Base-by-base conservation (phyloP, 345 rosid genomes). In the Pugionium cornutum region DNA sequence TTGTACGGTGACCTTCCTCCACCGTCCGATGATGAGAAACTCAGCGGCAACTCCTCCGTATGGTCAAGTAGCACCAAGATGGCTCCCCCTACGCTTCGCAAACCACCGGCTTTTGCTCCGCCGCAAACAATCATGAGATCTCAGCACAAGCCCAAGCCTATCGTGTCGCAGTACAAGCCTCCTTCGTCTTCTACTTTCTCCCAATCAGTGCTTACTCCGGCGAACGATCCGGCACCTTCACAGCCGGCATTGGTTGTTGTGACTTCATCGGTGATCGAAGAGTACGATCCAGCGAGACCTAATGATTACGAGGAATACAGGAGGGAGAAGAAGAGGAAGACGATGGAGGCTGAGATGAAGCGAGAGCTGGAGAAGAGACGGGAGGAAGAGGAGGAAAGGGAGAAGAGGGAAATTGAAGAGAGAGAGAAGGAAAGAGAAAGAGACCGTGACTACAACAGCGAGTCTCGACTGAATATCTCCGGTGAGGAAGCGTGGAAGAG, bases 401-500 rank as follows among this genome's bases (percentile, higher is more conserved):
- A 89, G 70, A 73, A 57, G 71, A 68, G 74, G 11, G 83, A 76
- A 61, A 79, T 71, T 66, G 81, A 76, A 59, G 85, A 77, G 49
- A 70, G 79, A 66, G 89, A 84, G 18, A 81, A 65, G 63, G 80
- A 76, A 2, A 75, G 75, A 4, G 81, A 79, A 9, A 71, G 59
- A 49, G 89, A 76, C 45, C 29, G 52, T 1, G 64, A 59, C 7
- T 9, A 57, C 53, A 54, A 48, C 35, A 64, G 39, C 0, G 74
- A 76, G 58, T 57, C 78, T 7, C 67, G 81, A 37, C 44, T 84
- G 32, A 89, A 82, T 75, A 87, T 91, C 49, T 87, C 96, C 0
- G 99, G 99, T 0, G 99, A 95, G 74, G 99, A 95, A 67, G 99
- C 99, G 0, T 95, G 98, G 98, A 84, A 78, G 75, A 80, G 98